Base-by-base conservation (phyloP, 805 yeast genomes). In the Maudiozyma bulderi region DNA sequence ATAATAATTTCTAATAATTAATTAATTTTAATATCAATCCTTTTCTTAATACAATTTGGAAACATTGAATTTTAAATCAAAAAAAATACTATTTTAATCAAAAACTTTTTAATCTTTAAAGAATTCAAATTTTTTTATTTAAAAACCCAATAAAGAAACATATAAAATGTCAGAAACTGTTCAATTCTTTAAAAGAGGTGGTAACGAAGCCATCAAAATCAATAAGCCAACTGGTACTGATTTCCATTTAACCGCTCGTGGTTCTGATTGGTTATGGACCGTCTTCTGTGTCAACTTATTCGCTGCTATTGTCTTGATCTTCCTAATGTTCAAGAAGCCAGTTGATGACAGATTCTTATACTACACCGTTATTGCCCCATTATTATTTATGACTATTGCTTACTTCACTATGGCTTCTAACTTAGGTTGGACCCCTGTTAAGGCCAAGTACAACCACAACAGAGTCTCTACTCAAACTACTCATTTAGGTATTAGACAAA, bases 231-330 rank as follows among this genome's bases (percentile, higher is more conserved):
- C 67, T 6, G 65, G 64, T 40, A 66, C 72, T 42, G 84, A 78
- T 54, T 75, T 81, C 62, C 76, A 75, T 50, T 50, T 81, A 34
- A 80, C 84, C 11, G 51, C 58, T 8, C 79, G 79, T 62, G 86
- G 87, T 64, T 79, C 85, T 6, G 79, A 77, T 63, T 81, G 85
- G 86, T 72, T 77, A 54, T 81, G 84, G 84, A 72, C 86, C 3
- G 82, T 70, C 15, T 80, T 80, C 60, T 61, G 73, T 38, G 53
- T 77, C 29, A 74, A 76, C 57, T 62, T 69, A 32, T 48, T 72
- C 2, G 60, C 72, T 20, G 57, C 75, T 6, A 47, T 70, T 13
- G 47, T 58, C 14, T 52, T 57, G 54, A 52, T 58, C 39, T 55
- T 53, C 31, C 47, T 64, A 35, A 60, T 64, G 53, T 63, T 59